Evolutionary conservation across 2,329 filamentous ascomycete genomes (phyloP).

Genomic region (Verticillium albo-atrum): DNA sequence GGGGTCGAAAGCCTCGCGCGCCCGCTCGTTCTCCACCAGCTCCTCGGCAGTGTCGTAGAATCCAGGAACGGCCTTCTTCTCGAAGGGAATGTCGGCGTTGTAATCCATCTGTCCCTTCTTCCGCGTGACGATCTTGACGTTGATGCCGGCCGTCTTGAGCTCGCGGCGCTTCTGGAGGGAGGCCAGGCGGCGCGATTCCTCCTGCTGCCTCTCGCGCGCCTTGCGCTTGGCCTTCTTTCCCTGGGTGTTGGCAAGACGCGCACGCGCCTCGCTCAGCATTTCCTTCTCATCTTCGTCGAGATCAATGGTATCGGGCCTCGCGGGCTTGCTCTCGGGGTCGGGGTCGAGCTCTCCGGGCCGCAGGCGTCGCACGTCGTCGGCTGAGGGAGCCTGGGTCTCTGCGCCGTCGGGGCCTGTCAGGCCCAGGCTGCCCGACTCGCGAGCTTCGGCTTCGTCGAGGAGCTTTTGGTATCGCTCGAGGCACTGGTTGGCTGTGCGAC

Average conservation of each 20-base stretch:
- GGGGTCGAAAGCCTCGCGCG: constrained; percentile 83
- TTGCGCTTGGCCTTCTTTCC: constrained; percentile 99
- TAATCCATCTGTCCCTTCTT: constrained; percentile 99
- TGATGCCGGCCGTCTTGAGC: constrained; percentile 96
- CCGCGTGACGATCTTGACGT: constrained; percentile 87
- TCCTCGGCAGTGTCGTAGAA: constrained; percentile 95
- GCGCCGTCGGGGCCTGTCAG: constrained; percentile 82
- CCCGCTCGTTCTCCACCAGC: constrained; percentile 71
- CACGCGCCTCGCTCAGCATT: constrained; percentile 96
- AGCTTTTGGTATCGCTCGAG: constrained; percentile 96
- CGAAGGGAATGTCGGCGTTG: constrained; percentile 97
- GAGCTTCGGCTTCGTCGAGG: constrained; percentile 89
- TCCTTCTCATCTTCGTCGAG: constrained; percentile 99
- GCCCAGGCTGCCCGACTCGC: constrained; percentile 78
- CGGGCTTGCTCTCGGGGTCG: constrained; percentile 95
- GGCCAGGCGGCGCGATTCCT: constrained; percentile 86
- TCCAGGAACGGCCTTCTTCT: constrained; percentile 81
- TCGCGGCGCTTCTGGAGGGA: constrained; percentile 92
- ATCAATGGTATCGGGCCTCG: constrained; percentile 93
- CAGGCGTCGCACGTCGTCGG: constrained; percentile 85
- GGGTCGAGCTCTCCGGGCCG: constrained; percentile 92
- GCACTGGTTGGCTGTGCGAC: constrained; percentile 93
- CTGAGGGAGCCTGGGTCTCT: constrained; percentile 81
- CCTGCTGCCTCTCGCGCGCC: constrained; percentile 89
- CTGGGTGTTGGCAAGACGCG: constrained; percentile 93